Percentiles rank a stretch among this genome's conserved stretches.
phyloP scores from a whole-genome alignment of 129 eudicot species.

The Helichrysum umbraculigerum region DNA sequence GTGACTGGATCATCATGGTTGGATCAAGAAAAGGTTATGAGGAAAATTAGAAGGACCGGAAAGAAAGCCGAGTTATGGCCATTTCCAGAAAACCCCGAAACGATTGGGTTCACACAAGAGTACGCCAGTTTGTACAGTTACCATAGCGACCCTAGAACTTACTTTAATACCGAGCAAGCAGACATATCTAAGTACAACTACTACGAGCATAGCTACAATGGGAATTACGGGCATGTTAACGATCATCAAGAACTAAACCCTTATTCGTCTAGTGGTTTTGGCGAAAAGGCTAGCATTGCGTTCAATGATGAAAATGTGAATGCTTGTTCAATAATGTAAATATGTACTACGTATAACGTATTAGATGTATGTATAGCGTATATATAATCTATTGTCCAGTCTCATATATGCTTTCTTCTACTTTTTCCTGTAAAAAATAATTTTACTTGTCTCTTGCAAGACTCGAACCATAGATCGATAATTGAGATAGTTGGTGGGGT shows the following conservation, averaged over 20 bases:
- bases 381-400: too few relatives aligned
- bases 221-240: neutral
- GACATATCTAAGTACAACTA: constrained; percentile 6
- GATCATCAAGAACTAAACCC: constrained; percentile 8
- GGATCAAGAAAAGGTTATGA: constrained; percentile 60
- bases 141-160: constrained; percentile 35
- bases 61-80: constrained; percentile 81
- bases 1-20: constrained; percentile 56
- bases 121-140: constrained; percentile 28
- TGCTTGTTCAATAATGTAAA: constrained; percentile 74
- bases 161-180: constrained; percentile 31
- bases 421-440: too few relatives aligned
- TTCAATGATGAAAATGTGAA: constrained; percentile 75
- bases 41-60: constrained; percentile 60
- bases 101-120: constrained; percentile 16
- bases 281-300: constrained; percentile 32
- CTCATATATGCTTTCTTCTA: too few relatives aligned
- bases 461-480: too few relatives aligned
- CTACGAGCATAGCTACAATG: constrained; percentile 4
- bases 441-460: too few relatives aligned
- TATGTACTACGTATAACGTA: neutral
- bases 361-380: neutral
- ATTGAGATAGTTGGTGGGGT: too few relatives aligned
- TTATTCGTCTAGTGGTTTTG: constrained; percentile 20
- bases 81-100: constrained; percentile 52